Base-by-base conservation (phyloP, 2,329 filamentous ascomycete species). In the Xylaria sp. region DNA sequence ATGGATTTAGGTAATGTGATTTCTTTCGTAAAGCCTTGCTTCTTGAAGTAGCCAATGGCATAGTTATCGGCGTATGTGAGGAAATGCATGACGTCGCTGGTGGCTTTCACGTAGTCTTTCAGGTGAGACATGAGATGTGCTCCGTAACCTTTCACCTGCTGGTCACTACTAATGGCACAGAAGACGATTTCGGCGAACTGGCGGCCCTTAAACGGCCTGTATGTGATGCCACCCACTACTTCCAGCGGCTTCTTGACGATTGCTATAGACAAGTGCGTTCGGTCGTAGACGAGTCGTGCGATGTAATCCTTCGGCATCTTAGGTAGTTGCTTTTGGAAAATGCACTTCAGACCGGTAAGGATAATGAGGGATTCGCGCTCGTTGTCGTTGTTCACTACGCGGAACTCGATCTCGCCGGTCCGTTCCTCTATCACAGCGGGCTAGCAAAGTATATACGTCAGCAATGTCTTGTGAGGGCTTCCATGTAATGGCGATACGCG, bases 301-400 rank as follows among this genome's bases (percentile, higher is more conserved):
- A 99, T 98, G 79, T 99, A 99, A 77, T 98, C 96, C 80, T 98
- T 97, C 15, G 96, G 96, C 96, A 99, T 99, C 80, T 98, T 98
- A 0, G 96, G 96, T 5, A 99, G 85, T 77, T 99, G 96, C 74
- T 98, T 98, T 78, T 99, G 96, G 75, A 99, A 98, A 71, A 99
- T 96, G 77, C 94, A 97, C 78, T 98, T 99, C 62, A 99, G 84
- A 15, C 96, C 96, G 0, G 95, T 97, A 66, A 99, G 85, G 73
- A 99, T 96, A 76, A 98, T 96, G 72, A 94, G 90, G 76, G 92
- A 96, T 75, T 97, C 93, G 71, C 91, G 88, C 42, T 90, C 86
- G 74, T 92, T 92, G 77, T 99, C 96, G 77, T 99, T 99, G 84
- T 98, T 98, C 75, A 99, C 96, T 6, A 98, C 96, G 54, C 94